Evolutionary conservation across 2,329 filamentous ascomycete species (phyloP), one percentile per base, ranked within the genome.

Genomic region (Pleoardoris graminearum): DNA sequence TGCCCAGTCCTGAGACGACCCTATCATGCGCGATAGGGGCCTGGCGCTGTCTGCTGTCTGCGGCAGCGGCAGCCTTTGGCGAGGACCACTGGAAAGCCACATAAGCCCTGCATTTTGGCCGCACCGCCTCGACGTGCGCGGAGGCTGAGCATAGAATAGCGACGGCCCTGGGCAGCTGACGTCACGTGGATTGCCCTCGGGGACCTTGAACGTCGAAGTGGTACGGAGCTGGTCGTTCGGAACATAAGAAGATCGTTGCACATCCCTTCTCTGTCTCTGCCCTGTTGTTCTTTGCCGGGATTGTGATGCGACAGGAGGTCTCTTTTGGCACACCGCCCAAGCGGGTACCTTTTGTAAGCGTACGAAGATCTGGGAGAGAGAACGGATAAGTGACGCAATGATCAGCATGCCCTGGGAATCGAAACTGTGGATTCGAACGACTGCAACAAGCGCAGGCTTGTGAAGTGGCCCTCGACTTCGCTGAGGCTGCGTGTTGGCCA

Each of bases 331-430:
- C 32, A 27, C 22, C n/a, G 32, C 29, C 22, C 44, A 33, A 19
- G 33, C 32, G 32, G 6, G 4, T 37, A 17, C 21, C n/a, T 8
- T 35, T 44, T 41, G 17, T 38, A 42, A 37, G 33, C 21, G 19
- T 25, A 7, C 25, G 33, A 45, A 47, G 17, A 48, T 54, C 43
- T 41, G 23, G 33, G 33, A 37, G 36, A 37, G 29, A 21, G 45
- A 50, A 35, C 32, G 23, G 33, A 45, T 49, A 39, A 36, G 51
- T 63, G 60, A 65, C 65, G 65, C 48, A 60, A 66, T 61, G 60
- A 66, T 66, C 52, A 22, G 19, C 63, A 49, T 38, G 59, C 59
- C 57, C 58, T 61, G 62, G 60, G 50, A 58, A 65, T 67, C 62
- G 17, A 37, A 27, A 50, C 50, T 52, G 55, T 57, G 54, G 48